phyloP scores from a whole-genome alignment of 2,329 filamentous ascomycete species.

The Trichothecium roseum region DNA sequence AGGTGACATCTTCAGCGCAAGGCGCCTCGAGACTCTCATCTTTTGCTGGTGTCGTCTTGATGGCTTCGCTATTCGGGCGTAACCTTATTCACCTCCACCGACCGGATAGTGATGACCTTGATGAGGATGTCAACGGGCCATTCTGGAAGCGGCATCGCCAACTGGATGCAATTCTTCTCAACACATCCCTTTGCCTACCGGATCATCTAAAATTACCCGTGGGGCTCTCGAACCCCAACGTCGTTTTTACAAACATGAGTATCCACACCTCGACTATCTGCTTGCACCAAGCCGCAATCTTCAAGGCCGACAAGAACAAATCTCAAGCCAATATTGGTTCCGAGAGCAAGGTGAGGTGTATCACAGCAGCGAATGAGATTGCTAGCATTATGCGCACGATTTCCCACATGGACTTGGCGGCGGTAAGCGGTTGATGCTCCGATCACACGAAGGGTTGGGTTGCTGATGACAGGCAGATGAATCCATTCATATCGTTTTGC shows the following conservation, averaged over 20 bases:
- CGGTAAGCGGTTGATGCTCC: slow-evolving; percentile 49
- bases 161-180: slow-evolving; percentile 83
- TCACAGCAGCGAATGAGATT: slow-evolving; percentile 88
- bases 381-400: slow-evolving; percentile 93
- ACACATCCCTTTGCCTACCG: slow-evolving; percentile 77
- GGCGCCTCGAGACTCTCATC: slow-evolving; percentile 67
- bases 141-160: slow-evolving; percentile 92
- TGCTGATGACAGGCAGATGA: slow-evolving; percentile 54
- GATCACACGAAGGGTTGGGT: background rate
- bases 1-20: slow-evolving; percentile 53
- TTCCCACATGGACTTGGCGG: slow-evolving; percentile 75
- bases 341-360: slow-evolving; percentile 87
- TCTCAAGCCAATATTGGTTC: slow-evolving; percentile 67
- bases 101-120: slow-evolving; percentile 68
- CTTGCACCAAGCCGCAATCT: slow-evolving; percentile 95
- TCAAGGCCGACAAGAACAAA: slow-evolving; percentile 86
- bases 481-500: slow-evolving; percentile 91
- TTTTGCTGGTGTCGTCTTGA: slow-evolving; percentile 69
- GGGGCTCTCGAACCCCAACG: slow-evolving; percentile 68
- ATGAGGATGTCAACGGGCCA: slow-evolving; percentile 79
- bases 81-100: slow-evolving; percentile 89
- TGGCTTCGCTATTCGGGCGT: slow-evolving; percentile 83
- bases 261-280: slow-evolving; percentile 95
- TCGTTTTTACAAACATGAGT: slow-evolving; percentile 92
- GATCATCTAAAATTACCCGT: slow-evolving; percentile 66